Conservation (phyloP, 2,329 filamentous ascomycete species). For the Mycosphaerelloides madeirae region DNA sequence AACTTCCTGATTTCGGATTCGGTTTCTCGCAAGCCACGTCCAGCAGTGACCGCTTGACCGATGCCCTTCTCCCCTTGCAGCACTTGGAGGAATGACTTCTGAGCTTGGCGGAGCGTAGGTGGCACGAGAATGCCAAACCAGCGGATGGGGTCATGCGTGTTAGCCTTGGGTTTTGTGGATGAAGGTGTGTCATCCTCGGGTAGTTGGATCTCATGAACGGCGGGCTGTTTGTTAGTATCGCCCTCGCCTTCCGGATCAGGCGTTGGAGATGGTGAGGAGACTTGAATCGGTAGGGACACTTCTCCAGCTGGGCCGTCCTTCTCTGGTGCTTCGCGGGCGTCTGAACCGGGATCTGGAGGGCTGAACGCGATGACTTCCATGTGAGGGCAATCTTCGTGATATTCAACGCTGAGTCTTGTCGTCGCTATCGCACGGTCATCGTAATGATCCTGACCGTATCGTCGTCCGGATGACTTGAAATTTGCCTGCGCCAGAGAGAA, state of each 20-base stretch:
- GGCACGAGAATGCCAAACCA: conserved; percentile 55
- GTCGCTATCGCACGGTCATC: conserved; percentile 52
- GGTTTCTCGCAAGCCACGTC: conserved; percentile 56
- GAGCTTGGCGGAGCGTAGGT: conserved; percentile 51
- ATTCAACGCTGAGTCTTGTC: conserved; percentile 4
- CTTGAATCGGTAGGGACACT: conserved; percentile 8
- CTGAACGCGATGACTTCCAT: conserved; percentile 1
- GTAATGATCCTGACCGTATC: conserved; percentile 67
- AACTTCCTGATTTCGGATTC: conserved; percentile 64
- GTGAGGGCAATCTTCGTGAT: neutral
- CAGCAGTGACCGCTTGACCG: conserved; percentile 54
- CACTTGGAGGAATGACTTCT: conserved; percentile 51
- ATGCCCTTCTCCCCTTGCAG: conserved; percentile 55
- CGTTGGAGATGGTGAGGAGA: conserved; percentile 32
- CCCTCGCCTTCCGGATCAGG: conserved; percentile 39
- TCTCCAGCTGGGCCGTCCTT: neutral
- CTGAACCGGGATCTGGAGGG: neutral
- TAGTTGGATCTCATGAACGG: neutral
- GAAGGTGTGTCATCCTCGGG: neutral
- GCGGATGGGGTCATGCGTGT: conserved; percentile 49
- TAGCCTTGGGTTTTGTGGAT: neutral
- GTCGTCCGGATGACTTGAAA: conserved; percentile 56
- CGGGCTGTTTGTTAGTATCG: conserved; percentile 23
- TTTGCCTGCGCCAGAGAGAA: conserved; percentile 66
- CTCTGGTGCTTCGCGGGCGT: neutral